Conservation (phyloP, 345 rosid species). For the Eucalyptus viminalis region DNA sequence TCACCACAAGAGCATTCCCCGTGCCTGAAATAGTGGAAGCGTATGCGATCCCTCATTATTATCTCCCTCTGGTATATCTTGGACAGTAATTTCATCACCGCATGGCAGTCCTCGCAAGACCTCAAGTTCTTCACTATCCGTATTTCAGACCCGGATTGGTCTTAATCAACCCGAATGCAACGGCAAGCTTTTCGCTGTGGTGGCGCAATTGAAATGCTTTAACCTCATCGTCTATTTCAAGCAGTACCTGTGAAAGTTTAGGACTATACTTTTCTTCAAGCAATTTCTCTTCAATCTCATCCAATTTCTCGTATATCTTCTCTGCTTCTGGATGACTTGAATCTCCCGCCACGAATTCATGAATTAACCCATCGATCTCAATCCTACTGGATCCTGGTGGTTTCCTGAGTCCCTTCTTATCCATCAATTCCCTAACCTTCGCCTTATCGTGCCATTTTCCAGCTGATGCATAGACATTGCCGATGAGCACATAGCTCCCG, state of each 20-base stretch:
- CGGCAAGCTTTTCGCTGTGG: constrained; percentile 4
- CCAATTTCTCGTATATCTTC: neutral
- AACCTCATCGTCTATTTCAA: neutral
- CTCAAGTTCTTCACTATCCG: constrained; percentile 10
- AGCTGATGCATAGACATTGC: neutral
- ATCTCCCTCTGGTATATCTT: neutral
- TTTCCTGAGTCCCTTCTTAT: neutral
- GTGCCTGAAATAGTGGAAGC: neutral
- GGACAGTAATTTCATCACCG: constrained; percentile 1
- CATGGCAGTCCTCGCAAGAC: constrained; percentile 7
- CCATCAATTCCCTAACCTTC: neutral
- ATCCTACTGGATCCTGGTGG: constrained; percentile 6
- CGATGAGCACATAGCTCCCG: neutral
- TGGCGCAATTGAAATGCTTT: neutral
- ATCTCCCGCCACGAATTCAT: neutral
- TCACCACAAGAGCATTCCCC: neutral
- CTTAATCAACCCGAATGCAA: neutral
- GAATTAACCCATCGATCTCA: neutral
- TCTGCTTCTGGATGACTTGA: neutral
- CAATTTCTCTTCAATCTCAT: neutral
- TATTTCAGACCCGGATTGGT: neutral
- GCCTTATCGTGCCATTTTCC: constrained; percentile 4
- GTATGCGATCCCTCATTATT: neutral
- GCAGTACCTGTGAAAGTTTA: constrained; percentile 1
- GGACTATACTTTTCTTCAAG: neutral